Evolutionary conservation across 768 basidiomycete species (phyloP).

Genomic region (Amanita molliuscula): DNA sequence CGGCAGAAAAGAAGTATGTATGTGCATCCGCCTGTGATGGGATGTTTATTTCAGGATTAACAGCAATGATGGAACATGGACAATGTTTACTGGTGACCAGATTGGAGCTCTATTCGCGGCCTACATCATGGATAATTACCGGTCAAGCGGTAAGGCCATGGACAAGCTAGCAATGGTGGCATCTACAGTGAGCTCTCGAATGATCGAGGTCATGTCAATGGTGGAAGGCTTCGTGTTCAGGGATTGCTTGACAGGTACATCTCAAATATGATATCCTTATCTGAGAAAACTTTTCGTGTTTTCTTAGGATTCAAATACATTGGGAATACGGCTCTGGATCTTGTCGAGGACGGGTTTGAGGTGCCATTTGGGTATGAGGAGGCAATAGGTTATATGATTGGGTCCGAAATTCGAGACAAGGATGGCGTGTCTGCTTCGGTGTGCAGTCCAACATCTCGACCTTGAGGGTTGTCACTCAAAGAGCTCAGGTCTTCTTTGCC

Average conservation of each 20-base stretch:
- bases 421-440: constrained; percentile 83
- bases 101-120: constrained; percentile 47
- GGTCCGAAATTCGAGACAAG: constrained; percentile 70
- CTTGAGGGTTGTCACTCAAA: not conserved
- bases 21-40: constrained; percentile 2
- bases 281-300: constrained; percentile 1
- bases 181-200: constrained; percentile 86
- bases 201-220: constrained; percentile 70
- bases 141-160: constrained; percentile 29
- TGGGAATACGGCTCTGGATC: constrained; percentile 66
- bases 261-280: constrained; percentile 4
- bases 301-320: constrained; percentile 78
- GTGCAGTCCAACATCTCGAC: constrained; percentile 7
- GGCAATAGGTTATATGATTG: constrained; percentile 89
- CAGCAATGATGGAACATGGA: constrained; percentile 45
- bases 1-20: constrained; percentile 56
- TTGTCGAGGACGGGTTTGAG: constrained; percentile 56
- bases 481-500: constrained; percentile 50
- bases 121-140: constrained; percentile 30
- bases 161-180: constrained; percentile 76
- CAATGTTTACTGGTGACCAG: constrained; percentile 76
- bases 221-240: constrained; percentile 74
- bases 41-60: constrained; percentile 8
- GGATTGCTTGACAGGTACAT: constrained; percentile 73
- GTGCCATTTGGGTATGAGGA: constrained; percentile 85